Percentiles rank a stretch among this genome's conserved stretches.
phyloP scores from a whole-genome alignment of 441 rosid genomes.

The Hura crepitans region DNA sequence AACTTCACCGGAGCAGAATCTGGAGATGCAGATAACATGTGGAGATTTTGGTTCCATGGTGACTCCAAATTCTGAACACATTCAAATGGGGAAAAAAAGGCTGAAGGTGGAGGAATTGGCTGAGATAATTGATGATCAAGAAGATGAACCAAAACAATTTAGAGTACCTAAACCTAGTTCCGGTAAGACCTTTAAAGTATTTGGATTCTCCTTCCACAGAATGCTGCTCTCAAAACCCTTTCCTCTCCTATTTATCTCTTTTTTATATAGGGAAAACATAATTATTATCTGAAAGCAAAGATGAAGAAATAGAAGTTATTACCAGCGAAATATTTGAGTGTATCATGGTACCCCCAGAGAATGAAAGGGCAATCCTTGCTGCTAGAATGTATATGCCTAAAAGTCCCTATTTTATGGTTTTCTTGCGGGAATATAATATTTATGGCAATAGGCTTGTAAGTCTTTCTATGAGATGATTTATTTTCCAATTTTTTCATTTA shows the following conservation, averaged over 20 bases:
- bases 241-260: no score
- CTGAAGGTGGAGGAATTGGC: neutral
- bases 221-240: neutral
- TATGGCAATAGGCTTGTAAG: neutral
- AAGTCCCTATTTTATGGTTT: conserved; percentile 20
- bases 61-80: no score
- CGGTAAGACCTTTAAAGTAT: conserved; percentile 10
- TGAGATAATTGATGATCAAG: neutral
- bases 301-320: neutral
- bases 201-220: neutral
- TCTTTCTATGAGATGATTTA: neutral
- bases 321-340: neutral
- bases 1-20: neutral
- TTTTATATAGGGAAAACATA: neutral
- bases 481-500: neutral
- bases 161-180: neutral
- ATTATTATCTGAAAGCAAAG: neutral
- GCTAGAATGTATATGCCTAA: conserved; percentile 16
- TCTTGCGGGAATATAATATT: conserved; percentile 3
- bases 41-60: no score
- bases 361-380: conserved; percentile 13
- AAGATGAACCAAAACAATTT: neutral
- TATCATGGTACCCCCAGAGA: neutral
- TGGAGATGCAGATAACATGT: neutral
- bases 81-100: neutral